Conservation (phyloP, 352 stramenopile species). For the Phytophthora melonis region DNA sequence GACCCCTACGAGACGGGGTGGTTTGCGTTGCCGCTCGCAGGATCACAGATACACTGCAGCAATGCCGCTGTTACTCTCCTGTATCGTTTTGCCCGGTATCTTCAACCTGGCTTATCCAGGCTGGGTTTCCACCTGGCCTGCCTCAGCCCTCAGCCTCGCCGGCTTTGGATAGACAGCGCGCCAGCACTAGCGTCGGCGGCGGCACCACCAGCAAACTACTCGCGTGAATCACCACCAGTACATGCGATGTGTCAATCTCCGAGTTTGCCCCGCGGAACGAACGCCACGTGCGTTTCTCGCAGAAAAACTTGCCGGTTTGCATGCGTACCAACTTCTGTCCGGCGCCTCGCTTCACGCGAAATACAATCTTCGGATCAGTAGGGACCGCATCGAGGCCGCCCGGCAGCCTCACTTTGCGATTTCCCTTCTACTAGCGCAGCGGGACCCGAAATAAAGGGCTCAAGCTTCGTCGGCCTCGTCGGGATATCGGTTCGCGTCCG, state of each 20-base stretch:
- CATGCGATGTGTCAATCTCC: too few species aligned
- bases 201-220: not conserved
- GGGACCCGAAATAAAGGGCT: not conserved
- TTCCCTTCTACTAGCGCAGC: conserved; percentile 1
- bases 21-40: conserved; percentile 5
- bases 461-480: too few species aligned
- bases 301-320: conserved; percentile 13
- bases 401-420: conserved; percentile 16
- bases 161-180: conserved; percentile 3
- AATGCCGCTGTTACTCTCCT: conserved; percentile 10
- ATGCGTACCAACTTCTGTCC: conserved; percentile 36
- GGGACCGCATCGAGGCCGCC: not conserved
- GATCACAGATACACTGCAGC: not conserved
- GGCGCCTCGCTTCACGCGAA: conserved; percentile 1
- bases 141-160: too few species aligned
- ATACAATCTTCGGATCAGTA: conserved; percentile 25
- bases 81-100: conserved; percentile 14
- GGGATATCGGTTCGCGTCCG: not conserved
- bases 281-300: conserved; percentile 14
- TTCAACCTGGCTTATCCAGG: conserved; percentile 2
- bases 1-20: not conserved
- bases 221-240: not conserved
- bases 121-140: not conserved
- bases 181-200: conserved; percentile 2
- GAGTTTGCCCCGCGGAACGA: not conserved